Evolutionary conservation across 495 filamentous ascomycete genomes (phyloP).

Genomic region (Talaromyces trachyspermus): DNA sequence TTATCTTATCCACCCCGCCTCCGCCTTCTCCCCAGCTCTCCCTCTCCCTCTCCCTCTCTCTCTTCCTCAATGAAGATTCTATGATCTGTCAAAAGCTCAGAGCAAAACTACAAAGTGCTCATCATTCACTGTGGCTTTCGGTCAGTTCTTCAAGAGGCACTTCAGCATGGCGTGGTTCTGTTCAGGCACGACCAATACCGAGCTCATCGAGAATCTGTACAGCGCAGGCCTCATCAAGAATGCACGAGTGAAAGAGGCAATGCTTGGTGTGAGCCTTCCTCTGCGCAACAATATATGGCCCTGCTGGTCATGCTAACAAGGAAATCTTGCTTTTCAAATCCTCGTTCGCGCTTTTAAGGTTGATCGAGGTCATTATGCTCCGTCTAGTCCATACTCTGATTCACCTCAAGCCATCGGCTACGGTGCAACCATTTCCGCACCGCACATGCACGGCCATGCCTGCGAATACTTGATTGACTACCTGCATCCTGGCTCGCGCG

Average conservation of each 20-base stretch:
- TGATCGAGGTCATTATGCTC: constrained; percentile 78
- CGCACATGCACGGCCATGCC: constrained; percentile 91
- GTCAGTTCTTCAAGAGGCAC: constrained; percentile 9
- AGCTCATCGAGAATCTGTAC: constrained; percentile 72
- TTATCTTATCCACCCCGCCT: too few relatives aligned
- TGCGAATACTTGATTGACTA: constrained; percentile 59
- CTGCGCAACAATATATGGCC: too few relatives aligned
- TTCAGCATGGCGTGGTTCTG: constrained; percentile 85
- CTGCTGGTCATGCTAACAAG: too few relatives aligned
- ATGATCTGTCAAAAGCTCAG: too few relatives aligned
- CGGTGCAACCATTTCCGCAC: constrained; percentile 84
- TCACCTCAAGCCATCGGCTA: constrained; percentile 86
- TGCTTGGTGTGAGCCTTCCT: constrained; percentile 53
- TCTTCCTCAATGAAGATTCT: not conserved
- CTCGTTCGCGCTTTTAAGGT: constrained; percentile 53
- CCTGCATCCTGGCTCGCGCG: constrained; percentile 44
- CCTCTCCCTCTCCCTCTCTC: too few relatives aligned
- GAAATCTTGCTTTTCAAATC: too few relatives aligned
- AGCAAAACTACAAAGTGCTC: not conserved
- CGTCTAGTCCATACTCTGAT: constrained; percentile 75
- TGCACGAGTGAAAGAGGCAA: constrained; percentile 64
- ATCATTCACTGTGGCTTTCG: constrained; percentile 8
- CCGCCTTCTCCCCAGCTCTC: too few relatives aligned
- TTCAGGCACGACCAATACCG: constrained; percentile 68
- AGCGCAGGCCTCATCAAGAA: constrained; percentile 63